Evolutionary conservation across 208 protist species (phyloP), one percentile per base, ranked within the genome.

Genomic region (Histomonas meleagridis): DNA sequence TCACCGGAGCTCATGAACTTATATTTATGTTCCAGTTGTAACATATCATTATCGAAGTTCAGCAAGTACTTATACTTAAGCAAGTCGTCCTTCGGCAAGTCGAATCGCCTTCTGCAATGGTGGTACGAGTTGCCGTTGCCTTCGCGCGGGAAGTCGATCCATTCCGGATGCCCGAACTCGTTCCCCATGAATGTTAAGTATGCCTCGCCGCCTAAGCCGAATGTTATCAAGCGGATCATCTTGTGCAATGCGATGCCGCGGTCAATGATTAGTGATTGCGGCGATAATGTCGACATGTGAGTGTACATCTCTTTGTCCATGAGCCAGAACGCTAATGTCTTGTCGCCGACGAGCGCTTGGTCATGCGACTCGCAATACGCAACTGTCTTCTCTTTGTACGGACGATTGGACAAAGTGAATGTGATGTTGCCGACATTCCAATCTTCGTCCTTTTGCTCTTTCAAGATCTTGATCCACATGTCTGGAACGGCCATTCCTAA

Each of bases 121-220:
- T 96, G 55, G 93, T 94, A 96, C 55, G 92, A 94, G 62, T 93
- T 90, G 21, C 94, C 93, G 94, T 98, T 98, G 38, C 94, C 95
- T 51, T 92, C 94, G n/a, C 96, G 92, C 40, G 97, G 97, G 62
- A 98, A 97, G 91, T 98, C 97, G 0, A 98, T 94, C 97, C 97
- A 98, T 92, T 97, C 96, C 28, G 97, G 97, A 92, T 98, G 97
- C 28, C 96, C 97, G 92, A 97, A 98, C 92, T 98, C 97, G 92
- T 97, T 97, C 35, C 97, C 96, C 95, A 96, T 96, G 90, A 96
- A 96, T 28, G 91, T 95, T n/a, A 96, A 94, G 55, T 95, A 95
- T 38, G 93, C 95, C 46, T 96, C 94, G 9, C 94, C 95, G 49
- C 95, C 96, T 18, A 97, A 86, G 2, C 91, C 48, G 0, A 91